phyloP scores from a whole-genome alignment of 495 filamentous ascomycete species.

The Neurospora sp. region DNA sequence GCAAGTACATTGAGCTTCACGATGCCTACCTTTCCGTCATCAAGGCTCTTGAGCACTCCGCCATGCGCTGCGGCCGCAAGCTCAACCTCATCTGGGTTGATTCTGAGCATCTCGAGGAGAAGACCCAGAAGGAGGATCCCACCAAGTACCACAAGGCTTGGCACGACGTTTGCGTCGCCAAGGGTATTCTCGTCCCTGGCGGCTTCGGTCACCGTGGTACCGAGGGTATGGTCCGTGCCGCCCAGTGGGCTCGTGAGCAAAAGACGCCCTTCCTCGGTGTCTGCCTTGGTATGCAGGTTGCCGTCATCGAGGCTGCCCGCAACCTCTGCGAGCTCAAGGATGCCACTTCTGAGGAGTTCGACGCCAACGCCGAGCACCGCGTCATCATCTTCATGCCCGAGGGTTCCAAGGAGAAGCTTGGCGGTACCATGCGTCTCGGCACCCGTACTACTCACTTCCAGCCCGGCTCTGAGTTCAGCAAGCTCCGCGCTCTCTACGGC shows the following conservation, averaged over 20 bases:
- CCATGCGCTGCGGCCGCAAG: constrained; percentile 77
- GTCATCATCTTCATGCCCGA: constrained; percentile 91
- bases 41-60: constrained; percentile 81
- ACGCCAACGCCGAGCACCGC: constrained; percentile 42
- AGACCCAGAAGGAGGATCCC: constrained; percentile 45
- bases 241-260: constrained; percentile 73
- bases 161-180: constrained; percentile 47
- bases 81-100: constrained; percentile 78
- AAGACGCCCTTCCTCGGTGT: constrained; percentile 80
- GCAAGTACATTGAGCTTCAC: constrained; percentile 76
- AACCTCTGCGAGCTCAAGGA: constrained; percentile 51
- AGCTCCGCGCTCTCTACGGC: constrained; percentile 66
- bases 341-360: constrained; percentile 60
- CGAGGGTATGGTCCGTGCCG: constrained; percentile 78
- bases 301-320: constrained; percentile 82
- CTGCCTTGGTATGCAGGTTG: constrained; percentile 91
- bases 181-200: constrained; percentile 49
- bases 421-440: constrained; percentile 90
- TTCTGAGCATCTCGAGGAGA: constrained; percentile 67
- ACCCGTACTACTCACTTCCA: constrained; percentile 68
- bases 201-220: constrained; percentile 79
- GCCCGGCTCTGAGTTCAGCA: constrained; percentile 65
- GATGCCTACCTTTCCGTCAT: constrained; percentile 71
- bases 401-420: constrained; percentile 52
- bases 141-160: constrained; percentile 82